These are phyloP conservation scores for Parasitella parasitica DNA, from an alignment of 371 early-diverging fungal species.

Conservation along the genomic window DNA sequence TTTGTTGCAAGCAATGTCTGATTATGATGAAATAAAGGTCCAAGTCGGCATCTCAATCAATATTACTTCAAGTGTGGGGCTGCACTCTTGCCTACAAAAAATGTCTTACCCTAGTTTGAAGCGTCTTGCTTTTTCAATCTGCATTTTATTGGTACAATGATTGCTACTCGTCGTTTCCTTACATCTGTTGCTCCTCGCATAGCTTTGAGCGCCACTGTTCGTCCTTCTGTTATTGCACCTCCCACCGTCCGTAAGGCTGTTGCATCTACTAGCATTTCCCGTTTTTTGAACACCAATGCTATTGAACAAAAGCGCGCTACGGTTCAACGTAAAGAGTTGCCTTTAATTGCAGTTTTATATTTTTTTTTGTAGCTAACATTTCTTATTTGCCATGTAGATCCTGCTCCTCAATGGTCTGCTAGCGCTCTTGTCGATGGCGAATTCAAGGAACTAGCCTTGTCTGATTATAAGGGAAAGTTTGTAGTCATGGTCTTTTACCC, in stretches of 20 bases:
- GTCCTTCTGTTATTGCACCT: not conserved
- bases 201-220: slow-evolving; percentile 7
- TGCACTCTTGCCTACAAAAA: no score
- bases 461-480: slow-evolving; percentile 86
- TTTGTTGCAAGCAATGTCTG: no score
- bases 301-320: slow-evolving; percentile 26
- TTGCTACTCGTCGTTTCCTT: slow-evolving; percentile 23
- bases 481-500: slow-evolving; percentile 55
- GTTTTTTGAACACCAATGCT: slow-evolving; percentile 16
- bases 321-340: slow-evolving; percentile 16
- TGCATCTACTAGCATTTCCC: slow-evolving; percentile 7
- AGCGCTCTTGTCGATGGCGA: slow-evolving; percentile 74
- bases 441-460: slow-evolving; percentile 78
- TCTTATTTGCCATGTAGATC: slow-evolving; percentile 25
- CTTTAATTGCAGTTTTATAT: not conserved
- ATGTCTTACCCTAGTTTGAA: not conserved
- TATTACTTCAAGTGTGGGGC: no score
- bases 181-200: slow-evolving; percentile 15
- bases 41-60: no score
- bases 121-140: not conserved
- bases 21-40: no score
- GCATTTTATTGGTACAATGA: not conserved
- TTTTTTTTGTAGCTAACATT: not conserved
- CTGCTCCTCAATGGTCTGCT: slow-evolving; percentile 78
- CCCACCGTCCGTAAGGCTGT: slow-evolving; percentile 12